Base-by-base conservation (phyloP, 2,329 filamentous ascomycete genomes). In the Fusarium denticulatum region DNA sequence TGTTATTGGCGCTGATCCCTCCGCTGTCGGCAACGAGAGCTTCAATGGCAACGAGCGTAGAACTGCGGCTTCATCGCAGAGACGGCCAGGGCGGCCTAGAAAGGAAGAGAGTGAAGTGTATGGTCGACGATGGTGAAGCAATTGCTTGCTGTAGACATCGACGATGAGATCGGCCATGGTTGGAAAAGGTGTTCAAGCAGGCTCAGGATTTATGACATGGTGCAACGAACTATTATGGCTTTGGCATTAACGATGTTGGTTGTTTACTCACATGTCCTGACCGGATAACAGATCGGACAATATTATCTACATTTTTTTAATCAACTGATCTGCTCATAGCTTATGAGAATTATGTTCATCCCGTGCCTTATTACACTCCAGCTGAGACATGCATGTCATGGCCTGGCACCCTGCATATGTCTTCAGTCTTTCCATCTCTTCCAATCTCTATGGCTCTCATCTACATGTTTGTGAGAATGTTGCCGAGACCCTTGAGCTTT, bases 401-500 rank as follows among this genome's bases (percentile, higher is more conserved):
- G 34, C 34, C 34, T n/a, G 26, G 26, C 28, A 30, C 20, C 22
- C 20, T 36, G 26, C 16, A 58, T 45, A 22, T 36, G 42, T 15
- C 28, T 20, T 34, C 22, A 32, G 15, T 24, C 34, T 42, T 46
- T 18, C n/a, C 34, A 32, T 37, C 40, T 56, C 47, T 34, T 37
- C 9, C 16, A 11, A 45, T 14, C 13, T n/a, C 18, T 32, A 34
- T 24, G 24, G 7, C 13, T 30, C 16, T 16, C 14, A 28, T 60
- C 72, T 78, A 86, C 77, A 81, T 81, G 71, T 87, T 87, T 75
- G 81, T 80, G 60, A 87, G 59, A 37, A 88, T 82, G 63, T 81
- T 83, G 22, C 77, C 61, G 50, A 88, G 50, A 10, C 83, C 86
- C 58, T 78, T 75, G 26, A 82, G 58, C 80, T 86, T 87, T 28